Conservation (phyloP, 805 yeast genomes). For the Monosporozyma unispora region DNA sequence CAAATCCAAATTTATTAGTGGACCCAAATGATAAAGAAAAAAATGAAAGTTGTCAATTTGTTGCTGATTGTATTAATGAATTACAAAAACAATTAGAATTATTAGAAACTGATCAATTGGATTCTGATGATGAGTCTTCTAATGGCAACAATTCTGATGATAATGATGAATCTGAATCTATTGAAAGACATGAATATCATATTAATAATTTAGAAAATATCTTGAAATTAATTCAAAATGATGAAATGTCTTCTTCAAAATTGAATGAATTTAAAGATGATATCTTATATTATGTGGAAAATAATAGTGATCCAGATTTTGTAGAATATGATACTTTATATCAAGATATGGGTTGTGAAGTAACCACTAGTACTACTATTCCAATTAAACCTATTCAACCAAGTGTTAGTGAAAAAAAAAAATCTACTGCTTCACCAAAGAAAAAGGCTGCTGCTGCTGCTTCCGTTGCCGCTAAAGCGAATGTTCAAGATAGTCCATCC, state of each 20-base stretch:
- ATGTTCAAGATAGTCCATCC: neutral
- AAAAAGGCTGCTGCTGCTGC: slow-evolving; percentile 24
- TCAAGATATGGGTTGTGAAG: slow-evolving; percentile 60
- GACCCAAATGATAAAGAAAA: slow-evolving; percentile 80
- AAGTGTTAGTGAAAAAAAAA: slow-evolving; percentile 16
- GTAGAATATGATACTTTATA: slow-evolving; percentile 90
- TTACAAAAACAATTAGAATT: slow-evolving; percentile 72
- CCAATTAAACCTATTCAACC: slow-evolving; percentile 1
- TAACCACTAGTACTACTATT: slow-evolving; percentile 4
- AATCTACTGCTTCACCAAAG: slow-evolving; percentile 31
- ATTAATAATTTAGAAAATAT: slow-evolving; percentile 68
- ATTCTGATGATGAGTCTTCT: slow-evolving; percentile 40
- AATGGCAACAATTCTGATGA: neutral
- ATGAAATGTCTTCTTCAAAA: slow-evolving; percentile 66
- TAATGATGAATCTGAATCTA: slow-evolving; percentile 29
- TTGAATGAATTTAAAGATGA: slow-evolving; percentile 78
- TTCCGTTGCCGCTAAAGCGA: slow-evolving; percentile 15
- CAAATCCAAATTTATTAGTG: slow-evolving; percentile 47
- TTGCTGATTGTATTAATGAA: slow-evolving; percentile 67
- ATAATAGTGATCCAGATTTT: slow-evolving; percentile 86
- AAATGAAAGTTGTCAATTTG: slow-evolving; percentile 56
- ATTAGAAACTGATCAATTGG: slow-evolving; percentile 44
- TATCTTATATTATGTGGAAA: slow-evolving; percentile 85
- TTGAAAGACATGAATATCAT: slow-evolving; percentile 75
- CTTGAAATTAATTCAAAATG: slow-evolving; percentile 68